These are phyloP conservation scores for Penicillium flavigenum DNA, from an alignment of 495 filamentous ascomycete genomes.

Conservation along the genomic window DNA sequence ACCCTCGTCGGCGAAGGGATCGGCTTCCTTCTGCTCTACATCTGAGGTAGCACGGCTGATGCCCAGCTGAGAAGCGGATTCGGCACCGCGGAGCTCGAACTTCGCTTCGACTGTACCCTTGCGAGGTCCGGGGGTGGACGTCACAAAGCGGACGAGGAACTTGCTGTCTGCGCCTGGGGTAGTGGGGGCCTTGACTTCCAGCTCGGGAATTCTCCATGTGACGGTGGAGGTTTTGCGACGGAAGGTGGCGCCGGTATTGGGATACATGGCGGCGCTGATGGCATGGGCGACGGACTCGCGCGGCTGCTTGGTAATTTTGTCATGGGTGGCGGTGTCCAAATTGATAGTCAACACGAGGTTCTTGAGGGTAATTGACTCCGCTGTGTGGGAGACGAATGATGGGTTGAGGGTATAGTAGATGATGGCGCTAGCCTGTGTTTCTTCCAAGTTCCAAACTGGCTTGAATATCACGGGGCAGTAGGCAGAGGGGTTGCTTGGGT, in stretches of 20 bases:
- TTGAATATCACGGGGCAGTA: constrained; percentile 77
- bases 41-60: constrained; percentile 44
- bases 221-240: constrained; percentile 83
- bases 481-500: constrained; percentile 57
- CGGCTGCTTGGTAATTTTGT: constrained; percentile 43
- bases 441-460: constrained; percentile 80
- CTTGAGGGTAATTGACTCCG: constrained; percentile 60
- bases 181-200: constrained; percentile 52
- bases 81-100: constrained; percentile 67
- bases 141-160: constrained; percentile 76
- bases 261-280: constrained; percentile 47
- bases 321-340: constrained; percentile 58
- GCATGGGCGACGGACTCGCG: constrained; percentile 44
- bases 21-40: constrained; percentile 40
- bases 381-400: constrained; percentile 47
- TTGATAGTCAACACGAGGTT: constrained; percentile 81
- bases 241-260: constrained; percentile 60
- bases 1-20: constrained; percentile 69
- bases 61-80: constrained; percentile 60
- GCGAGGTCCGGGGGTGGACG: constrained; percentile 71
- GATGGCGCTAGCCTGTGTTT: constrained; percentile 77
- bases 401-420: constrained; percentile 87
- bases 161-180: constrained; percentile 52
- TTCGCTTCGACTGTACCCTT: constrained; percentile 76
- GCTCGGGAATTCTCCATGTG: constrained; percentile 85